Percentiles rank a stretch among this genome's conserved stretches.
Evolutionary conservation across 371 early-diverging fungal genomes (phyloP).

Genomic region (Mucor indicus): DNA sequence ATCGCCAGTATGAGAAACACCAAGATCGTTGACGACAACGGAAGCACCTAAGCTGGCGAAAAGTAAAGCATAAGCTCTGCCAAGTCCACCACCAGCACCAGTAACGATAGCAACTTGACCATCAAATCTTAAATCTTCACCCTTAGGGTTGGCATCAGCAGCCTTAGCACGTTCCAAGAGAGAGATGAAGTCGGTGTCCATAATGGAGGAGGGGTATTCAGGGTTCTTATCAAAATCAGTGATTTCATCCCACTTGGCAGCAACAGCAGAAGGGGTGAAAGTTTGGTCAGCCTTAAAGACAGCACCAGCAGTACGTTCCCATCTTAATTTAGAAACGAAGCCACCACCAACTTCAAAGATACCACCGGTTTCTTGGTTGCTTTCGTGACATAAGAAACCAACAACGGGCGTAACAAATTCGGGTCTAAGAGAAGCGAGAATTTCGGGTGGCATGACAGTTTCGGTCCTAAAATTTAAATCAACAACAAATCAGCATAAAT

Average conservation of each 20-base stretch:
- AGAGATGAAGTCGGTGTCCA: slow-evolving; percentile 84
- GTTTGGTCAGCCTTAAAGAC: slow-evolving; percentile 89
- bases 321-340: slow-evolving; percentile 88
- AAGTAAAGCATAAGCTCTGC: slow-evolving; percentile 82
- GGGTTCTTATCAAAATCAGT: slow-evolving; percentile 66
- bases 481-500: background rate
- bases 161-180: slow-evolving; percentile 76
- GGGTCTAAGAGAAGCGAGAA: slow-evolving; percentile 91
- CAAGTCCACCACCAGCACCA: slow-evolving; percentile 92
- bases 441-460: slow-evolving; percentile 92
- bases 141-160: slow-evolving; percentile 57
- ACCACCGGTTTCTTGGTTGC: slow-evolving; percentile 80
- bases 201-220: slow-evolving; percentile 74
- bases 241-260: slow-evolving; percentile 72
- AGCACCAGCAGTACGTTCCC: slow-evolving; percentile 89
- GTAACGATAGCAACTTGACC: slow-evolving; percentile 87
- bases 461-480: slow-evolving; percentile 54
- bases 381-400: slow-evolving; percentile 89
- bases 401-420: slow-evolving; percentile 97
- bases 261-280: slow-evolving; percentile 84
- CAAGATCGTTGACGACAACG: slow-evolving; percentile 91
- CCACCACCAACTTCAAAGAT: slow-evolving; percentile 96
- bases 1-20: slow-evolving; percentile 51
- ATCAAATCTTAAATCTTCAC: slow-evolving; percentile 69
- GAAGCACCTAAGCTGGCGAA: slow-evolving; percentile 82